These are phyloP conservation scores for Solanum aculeatissimum DNA, from an alignment of 305 asterid species.

Conservation along the genomic window DNA sequence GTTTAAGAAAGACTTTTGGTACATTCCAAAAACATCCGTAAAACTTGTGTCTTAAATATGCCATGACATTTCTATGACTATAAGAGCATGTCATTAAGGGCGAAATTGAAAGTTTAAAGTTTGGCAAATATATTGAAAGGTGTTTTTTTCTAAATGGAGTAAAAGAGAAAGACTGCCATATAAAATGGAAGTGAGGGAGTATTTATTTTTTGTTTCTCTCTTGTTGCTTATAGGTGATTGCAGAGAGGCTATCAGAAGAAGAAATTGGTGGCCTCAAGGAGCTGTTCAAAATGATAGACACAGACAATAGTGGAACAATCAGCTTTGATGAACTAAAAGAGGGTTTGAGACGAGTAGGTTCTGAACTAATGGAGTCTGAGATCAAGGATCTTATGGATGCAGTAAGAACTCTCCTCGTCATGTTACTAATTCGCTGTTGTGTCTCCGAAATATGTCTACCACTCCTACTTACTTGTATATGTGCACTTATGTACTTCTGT, in stretches of 20 bases:
- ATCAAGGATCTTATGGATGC: conserved; percentile 84
- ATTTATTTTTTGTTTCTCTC: not conserved
- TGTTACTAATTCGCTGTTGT: not conserved
- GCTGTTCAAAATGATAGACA: conserved; percentile 38
- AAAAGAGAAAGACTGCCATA: not conserved
- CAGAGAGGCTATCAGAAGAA: conserved; percentile 82
- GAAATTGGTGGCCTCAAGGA: conserved; percentile 84
- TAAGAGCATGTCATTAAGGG: not conserved
- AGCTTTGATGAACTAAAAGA: conserved; percentile 85
- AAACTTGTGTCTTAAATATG: not conserved
- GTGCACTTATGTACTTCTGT: not conserved
- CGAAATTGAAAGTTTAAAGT: not conserved
- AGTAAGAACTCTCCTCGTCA: conserved; percentile 15
- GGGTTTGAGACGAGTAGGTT: conserved; percentile 71
- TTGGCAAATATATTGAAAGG: not conserved
- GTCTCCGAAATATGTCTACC: not conserved
- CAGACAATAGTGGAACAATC: conserved; percentile 50
- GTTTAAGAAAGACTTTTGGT: not conserved
- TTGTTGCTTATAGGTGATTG: conserved; percentile 45
- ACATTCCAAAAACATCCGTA: not conserved
- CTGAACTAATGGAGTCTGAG: conserved; percentile 84
- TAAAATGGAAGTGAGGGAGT: not conserved
- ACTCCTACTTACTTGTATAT: not conserved
- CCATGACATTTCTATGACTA: not conserved
- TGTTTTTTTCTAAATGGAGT: not conserved